phyloP scores from a whole-genome alignment of 345 rosid species.

The Diplotaxis tenuifolia region DNA sequence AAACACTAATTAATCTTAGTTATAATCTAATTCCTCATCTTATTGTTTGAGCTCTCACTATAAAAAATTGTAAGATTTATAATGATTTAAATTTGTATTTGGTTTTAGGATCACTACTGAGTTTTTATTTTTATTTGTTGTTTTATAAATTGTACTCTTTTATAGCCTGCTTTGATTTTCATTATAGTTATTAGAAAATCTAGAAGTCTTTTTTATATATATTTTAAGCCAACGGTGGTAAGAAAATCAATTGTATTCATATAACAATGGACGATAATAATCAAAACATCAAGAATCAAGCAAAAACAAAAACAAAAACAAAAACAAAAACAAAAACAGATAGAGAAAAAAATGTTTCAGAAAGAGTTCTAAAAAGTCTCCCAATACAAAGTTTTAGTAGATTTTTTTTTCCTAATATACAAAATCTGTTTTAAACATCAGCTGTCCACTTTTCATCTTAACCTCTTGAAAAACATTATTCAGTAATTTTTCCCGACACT shows the following conservation, averaged over 20 bases:
- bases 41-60: neutral
- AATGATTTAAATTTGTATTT: neutral
- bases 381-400: too few relatives aligned
- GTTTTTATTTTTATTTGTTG: too few relatives aligned
- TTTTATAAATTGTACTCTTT: too few relatives aligned
- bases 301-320: neutral
- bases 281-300: neutral
- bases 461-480: too few relatives aligned
- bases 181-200: too few relatives aligned
- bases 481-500: too few relatives aligned
- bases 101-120: neutral
- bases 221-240: neutral
- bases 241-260: neutral
- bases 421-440: too few relatives aligned
- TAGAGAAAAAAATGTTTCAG: neutral
- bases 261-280: neutral
- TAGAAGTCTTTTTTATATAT: too few relatives aligned
- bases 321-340: neutral
- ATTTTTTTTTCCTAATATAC: too few relatives aligned
- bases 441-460: too few relatives aligned
- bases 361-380: neutral
- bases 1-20: neutral
- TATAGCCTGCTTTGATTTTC: too few relatives aligned
- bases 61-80: neutral
- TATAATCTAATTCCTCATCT: neutral